phyloP scores from a whole-genome alignment of 495 filamentous ascomycete species.

The Massariosphaeria phaeospora region DNA sequence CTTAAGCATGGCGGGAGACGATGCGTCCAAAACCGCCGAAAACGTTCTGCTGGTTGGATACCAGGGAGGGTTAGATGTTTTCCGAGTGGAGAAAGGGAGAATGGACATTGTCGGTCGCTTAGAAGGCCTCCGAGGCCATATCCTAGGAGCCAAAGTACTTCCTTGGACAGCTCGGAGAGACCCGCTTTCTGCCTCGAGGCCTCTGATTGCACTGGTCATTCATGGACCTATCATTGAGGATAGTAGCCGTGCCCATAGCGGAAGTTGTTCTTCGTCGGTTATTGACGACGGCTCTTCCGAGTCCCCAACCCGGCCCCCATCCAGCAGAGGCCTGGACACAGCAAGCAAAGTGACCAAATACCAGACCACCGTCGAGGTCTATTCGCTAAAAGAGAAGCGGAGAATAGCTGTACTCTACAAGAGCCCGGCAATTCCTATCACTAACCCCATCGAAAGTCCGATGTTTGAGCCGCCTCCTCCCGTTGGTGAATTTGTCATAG shows the following conservation, averaged over 20 bases:
- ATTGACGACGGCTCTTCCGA: conserved; percentile 25
- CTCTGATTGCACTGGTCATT: conserved; percentile 68
- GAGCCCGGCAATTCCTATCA: conserved; percentile 46
- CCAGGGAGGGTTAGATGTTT: conserved; percentile 68
- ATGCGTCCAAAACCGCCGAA: conserved; percentile 50
- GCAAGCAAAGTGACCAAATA: conserved; percentile 52
- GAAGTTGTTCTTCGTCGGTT: conserved; percentile 19
- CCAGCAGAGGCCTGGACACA: conserved; percentile 27
- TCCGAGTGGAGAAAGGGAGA: conserved; percentile 61
- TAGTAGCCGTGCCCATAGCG: not conserved
- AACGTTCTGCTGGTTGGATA: conserved; percentile 72
- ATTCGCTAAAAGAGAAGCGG: conserved; percentile 65
- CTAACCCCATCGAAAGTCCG: conserved; percentile 50
- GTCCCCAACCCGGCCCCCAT: conserved; percentile 27
- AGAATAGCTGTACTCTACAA: conserved; percentile 66
- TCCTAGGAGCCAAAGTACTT: conserved; percentile 74
- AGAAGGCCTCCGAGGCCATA: conserved; percentile 70
- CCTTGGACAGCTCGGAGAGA: conserved; percentile 51
- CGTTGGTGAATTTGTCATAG: conserved; percentile 64
- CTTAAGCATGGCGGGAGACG: conserved; percentile 48
- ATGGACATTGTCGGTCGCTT: conserved; percentile 61
- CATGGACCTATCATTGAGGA: conserved; percentile 59
- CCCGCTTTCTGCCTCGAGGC: conserved; percentile 44
- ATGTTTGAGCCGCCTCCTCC: conserved; percentile 57
- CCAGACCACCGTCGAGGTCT: conserved; percentile 81